A percentile compares a stretch with the other conserved stretches of the same genome.
Evolutionary conservation across 768 basidiomycete species (phyloP).

Genomic region (Lactarius trivialis): DNA sequence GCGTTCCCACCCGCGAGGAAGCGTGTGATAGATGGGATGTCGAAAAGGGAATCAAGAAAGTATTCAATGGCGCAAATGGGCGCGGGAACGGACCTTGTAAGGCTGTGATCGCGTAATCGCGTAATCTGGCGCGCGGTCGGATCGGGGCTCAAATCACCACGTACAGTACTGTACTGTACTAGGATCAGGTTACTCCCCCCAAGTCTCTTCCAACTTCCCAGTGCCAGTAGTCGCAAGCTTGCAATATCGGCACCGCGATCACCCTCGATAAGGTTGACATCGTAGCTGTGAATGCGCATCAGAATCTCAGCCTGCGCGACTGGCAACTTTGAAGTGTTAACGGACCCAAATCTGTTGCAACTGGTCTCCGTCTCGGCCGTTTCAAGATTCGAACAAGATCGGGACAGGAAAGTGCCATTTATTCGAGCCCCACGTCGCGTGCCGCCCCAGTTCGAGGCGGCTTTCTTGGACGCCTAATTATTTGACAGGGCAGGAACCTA

Average conservation of each 20-base stretch:
- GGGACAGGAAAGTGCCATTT: background rate
- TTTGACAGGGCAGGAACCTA: background rate
- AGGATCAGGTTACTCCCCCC: no score
- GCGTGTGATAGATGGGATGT: no score
- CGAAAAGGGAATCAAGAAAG: no score
- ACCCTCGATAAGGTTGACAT: slow-evolving; percentile 5
- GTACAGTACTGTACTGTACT: no score
- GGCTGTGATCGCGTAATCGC: no score
- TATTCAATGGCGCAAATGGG: no score
- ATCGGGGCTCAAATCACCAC: no score
- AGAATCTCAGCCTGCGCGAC: slow-evolving; percentile 18
- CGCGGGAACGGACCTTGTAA: no score
- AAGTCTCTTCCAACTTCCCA: no score
- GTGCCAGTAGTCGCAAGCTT: slow-evolving; percentile 9
- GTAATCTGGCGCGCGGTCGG: no score
- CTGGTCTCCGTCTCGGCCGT: slow-evolving; percentile 18
- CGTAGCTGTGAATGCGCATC: slow-evolving; percentile 18
- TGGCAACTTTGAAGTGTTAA: no score
- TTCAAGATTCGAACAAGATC: slow-evolving; percentile 17
- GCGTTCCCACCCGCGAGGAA: no score
- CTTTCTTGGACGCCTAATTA: slow-evolving; percentile 13
- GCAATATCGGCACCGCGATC: slow-evolving; percentile 13
- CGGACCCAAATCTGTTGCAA: slow-evolving; percentile 16
- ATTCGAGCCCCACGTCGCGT: slow-evolving; percentile 2
- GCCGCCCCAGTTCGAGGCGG: slow-evolving; percentile 12